Percentiles rank a stretch among this genome's conserved stretches.
phyloP scores from a whole-genome alignment of 352 stramenopile genomes.

The Pythium vanterpoolii region DNA sequence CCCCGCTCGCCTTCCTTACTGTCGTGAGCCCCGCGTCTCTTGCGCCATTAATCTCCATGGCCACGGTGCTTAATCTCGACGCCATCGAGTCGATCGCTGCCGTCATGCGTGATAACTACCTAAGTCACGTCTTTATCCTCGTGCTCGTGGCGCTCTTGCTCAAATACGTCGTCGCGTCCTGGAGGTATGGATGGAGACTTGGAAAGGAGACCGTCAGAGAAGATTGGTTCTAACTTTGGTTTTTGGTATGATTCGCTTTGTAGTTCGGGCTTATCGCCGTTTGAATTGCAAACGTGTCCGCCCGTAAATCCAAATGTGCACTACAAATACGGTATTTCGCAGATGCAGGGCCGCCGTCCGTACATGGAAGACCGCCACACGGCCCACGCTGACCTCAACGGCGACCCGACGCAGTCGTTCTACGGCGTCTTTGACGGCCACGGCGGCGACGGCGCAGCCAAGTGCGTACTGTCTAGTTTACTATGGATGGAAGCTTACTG shows the following conservation, averaged over 20 bases:
- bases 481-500: too few species aligned
- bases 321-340: conserved; percentile 79
- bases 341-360: conserved; percentile 77
- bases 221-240: neutral
- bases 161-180: conserved; percentile 58
- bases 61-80: conserved; percentile 53
- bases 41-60: conserved; percentile 29
- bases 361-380: conserved; percentile 92
- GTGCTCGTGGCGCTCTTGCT: conserved; percentile 51
- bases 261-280: conserved; percentile 46
- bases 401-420: conserved; percentile 80
- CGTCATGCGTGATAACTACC: conserved; percentile 58
- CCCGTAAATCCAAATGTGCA: conserved; percentile 71
- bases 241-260: too few species aligned
- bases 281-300: conserved; percentile 69
- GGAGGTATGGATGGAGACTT: conserved; percentile 28
- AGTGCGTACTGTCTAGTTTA: too few species aligned
- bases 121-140: conserved; percentile 61
- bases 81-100: conserved; percentile 59
- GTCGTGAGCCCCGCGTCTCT: neutral
- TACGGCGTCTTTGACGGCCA: conserved; percentile 94
- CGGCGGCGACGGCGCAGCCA: conserved; percentile 83
- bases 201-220: neutral
- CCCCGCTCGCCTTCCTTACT: neutral
- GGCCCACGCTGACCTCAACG: conserved; percentile 72